Evolutionary conservation across 2,329 filamentous ascomycete genomes (phyloP), one percentile per base, ranked within the genome.

Genomic region (Diplodia intermedia): DNA sequence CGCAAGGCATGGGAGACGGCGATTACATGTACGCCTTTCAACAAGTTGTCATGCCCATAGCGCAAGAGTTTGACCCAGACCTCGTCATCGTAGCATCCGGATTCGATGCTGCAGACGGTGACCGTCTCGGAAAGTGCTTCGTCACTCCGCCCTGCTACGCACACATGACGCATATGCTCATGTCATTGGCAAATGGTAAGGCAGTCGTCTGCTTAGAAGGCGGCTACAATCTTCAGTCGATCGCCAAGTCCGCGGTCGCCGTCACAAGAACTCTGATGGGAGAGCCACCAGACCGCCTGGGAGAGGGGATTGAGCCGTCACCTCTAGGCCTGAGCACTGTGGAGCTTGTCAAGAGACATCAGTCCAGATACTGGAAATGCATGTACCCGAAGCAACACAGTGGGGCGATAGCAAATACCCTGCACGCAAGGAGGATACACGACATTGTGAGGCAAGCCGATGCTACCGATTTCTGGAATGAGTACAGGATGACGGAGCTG

Each of bases 111-210:
- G 95, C 95, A 0, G 92, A 91, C 71, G 95, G 95, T 14, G 95
- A 99, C 78, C 90, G 95, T 75, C 86, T 99, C 1, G 95, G 95
- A 62, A 93, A 91, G 38, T 99, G 95, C 77, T 94, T 93, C 75
- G 95, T 99, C 5, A 91, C 93, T 0, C 95, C 95, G 0, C 82
- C 89, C 4, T 97, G 95, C 76, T 99, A 98, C 77, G 92, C 94
- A 15, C 94, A 99, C 76, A 98, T 99, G 95, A 98, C 95, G 18
- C 93, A 97, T 76, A 97, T 98, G 94, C 87, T 99, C 57, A 98
- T 97, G 94, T 93, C 92, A 2, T 84, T 99, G 23, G 94, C 95
- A 0, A 86, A 89, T 54, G 95, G 95, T 33, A 97, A 94, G 76
- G 86, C 99, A 15, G 91, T 92, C 2, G 94, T 97, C 9, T 97